Percentiles rank a stretch among this genome's conserved stretches.
Conservation (phyloP, 179 eudicot genomes). For the Monotropa hypopitys region DNA sequence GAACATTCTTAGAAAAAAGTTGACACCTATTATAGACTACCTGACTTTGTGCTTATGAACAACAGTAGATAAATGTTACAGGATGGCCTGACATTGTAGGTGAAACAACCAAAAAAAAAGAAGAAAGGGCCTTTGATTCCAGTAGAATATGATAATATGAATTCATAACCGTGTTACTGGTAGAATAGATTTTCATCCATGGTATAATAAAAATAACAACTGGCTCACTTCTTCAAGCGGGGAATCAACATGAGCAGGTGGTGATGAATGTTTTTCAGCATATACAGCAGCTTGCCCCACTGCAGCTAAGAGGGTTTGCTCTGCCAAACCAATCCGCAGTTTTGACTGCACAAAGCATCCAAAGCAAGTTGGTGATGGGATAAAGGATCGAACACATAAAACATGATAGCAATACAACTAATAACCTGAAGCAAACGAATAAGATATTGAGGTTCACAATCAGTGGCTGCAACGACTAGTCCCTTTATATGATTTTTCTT, state of each 20-base stretch:
- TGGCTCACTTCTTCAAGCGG: conserved; percentile 65
- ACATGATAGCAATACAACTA: background rate
- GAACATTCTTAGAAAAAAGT: background rate
- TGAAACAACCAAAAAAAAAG: background rate
- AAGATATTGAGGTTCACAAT: conserved; percentile 87
- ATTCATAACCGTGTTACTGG: background rate
- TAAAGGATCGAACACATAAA: background rate
- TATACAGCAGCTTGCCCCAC: conserved; percentile 81
- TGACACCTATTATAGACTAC: background rate
- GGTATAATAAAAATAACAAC: background rate
- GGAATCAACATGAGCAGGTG: conserved; percentile 46
- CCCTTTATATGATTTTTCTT: conserved; percentile 73
- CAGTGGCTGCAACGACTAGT: conserved; percentile 84
- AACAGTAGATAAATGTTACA: background rate
- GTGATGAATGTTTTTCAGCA: conserved; percentile 49
- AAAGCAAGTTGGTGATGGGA: conserved; percentile 9
- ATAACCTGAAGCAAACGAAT: conserved; percentile 83
- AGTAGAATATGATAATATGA: background rate
- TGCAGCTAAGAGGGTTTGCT: conserved; percentile 83
- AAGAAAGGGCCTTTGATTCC: background rate
- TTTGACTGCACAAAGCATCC: conserved; percentile 35
- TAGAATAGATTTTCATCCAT: background rate
- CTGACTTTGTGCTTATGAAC: background rate
- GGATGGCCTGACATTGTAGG: background rate
- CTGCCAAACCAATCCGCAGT: conserved; percentile 82